Evolutionary conservation across 345 rosid genomes (phyloP).

Genomic region (Syzygium aromaticum): DNA sequence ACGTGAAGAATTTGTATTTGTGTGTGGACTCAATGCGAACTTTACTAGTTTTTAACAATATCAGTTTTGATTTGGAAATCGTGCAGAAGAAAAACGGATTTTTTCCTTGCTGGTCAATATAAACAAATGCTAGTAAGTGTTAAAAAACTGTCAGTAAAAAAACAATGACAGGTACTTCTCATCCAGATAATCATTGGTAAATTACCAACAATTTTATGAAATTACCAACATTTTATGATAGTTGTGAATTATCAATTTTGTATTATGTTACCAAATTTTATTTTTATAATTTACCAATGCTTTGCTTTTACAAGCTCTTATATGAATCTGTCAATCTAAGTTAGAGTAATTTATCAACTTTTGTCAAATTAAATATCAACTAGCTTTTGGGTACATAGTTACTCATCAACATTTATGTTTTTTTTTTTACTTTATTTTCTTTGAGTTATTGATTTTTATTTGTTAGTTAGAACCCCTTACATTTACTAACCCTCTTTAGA

Average conservation of each 20-base stretch:
- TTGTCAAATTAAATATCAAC: no score
- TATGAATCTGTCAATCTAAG: not conserved
- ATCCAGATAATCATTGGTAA: fast-evolving
- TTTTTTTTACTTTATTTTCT: no score
- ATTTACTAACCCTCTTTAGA: no score
- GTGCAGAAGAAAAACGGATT: no score
- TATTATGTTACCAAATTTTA: no score
- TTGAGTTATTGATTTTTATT: no score
- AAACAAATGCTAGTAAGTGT: not conserved
- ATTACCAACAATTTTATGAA: not conserved
- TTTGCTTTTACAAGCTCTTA: not conserved
- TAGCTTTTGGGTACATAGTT: no score
- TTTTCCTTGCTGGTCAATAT: not conserved
- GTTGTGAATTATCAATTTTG: not conserved
- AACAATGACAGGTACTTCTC: not conserved
- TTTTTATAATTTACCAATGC: no score
- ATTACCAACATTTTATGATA: not conserved
- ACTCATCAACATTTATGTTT: no score
- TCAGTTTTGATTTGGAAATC: not conserved
- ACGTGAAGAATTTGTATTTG: not conserved
- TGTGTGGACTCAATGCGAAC: not conserved
- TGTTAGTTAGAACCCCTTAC: no score
- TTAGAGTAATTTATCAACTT: no score
- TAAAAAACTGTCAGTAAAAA: not conserved
- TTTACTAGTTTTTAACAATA: not conserved